A percentile compares a stretch with the other conserved stretches of the same genome.
These are phyloP conservation scores for Sporothrix humicola DNA, from an alignment of 2,329 filamentous ascomycete species.

Conservation along the genomic window DNA sequence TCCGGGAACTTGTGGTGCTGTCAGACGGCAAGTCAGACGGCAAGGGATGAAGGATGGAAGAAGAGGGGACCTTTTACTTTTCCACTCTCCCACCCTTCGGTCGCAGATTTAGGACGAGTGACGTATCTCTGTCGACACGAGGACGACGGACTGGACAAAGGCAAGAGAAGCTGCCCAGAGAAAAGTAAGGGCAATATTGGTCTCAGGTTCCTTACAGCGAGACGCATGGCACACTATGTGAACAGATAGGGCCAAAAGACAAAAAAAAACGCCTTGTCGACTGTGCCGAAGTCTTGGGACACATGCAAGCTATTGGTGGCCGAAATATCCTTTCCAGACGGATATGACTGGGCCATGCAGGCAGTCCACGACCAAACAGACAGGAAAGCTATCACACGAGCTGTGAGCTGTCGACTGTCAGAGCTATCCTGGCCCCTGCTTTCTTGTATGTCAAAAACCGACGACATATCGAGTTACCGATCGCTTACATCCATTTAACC, in stretches of 20 bases:
- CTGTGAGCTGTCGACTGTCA: background rate
- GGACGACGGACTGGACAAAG: background rate
- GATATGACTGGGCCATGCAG: background rate
- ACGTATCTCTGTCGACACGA: background rate
- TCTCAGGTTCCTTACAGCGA: background rate
- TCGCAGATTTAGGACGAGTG: background rate
- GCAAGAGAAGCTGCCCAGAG: background rate
- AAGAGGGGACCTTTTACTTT: background rate
- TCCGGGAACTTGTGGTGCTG: background rate
- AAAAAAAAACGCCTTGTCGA: conserved; percentile 11
- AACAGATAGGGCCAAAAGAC: background rate
- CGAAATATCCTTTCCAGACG: background rate
- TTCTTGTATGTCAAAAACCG: conserved; percentile 1
- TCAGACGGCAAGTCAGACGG: background rate
- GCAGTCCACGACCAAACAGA: background rate
- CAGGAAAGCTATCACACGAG: background rate
- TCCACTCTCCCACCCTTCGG: background rate
- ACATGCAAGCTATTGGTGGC: background rate
- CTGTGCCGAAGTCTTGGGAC: background rate
- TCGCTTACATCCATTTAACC: background rate
- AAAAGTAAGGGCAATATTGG: too few species aligned
- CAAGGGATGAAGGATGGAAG: background rate
- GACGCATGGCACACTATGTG: background rate
- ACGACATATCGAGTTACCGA: conserved; percentile 26
- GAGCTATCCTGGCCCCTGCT: background rate